A percentile compares a stretch with the other conserved stretches of the same genome.
These are phyloP conservation scores for Boletus subparvulus DNA, from an alignment of 768 basidiomycete genomes.

Conservation along the genomic window DNA sequence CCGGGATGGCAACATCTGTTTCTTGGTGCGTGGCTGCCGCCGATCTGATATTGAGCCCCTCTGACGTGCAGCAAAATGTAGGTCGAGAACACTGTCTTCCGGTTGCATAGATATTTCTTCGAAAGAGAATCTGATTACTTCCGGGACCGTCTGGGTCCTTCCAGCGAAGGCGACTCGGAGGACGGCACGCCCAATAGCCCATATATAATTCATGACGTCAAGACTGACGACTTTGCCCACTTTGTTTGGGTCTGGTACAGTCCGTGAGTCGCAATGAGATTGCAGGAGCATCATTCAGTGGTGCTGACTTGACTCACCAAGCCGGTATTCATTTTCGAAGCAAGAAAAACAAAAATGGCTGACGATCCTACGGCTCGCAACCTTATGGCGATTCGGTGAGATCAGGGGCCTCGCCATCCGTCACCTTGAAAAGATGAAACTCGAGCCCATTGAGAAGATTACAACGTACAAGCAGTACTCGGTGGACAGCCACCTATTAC, in stretches of 20 bases:
- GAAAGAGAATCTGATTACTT: slow-evolving; percentile 37
- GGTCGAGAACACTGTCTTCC: slow-evolving; percentile 36
- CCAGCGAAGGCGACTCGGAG: neutral
- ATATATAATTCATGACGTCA: slow-evolving; percentile 27
- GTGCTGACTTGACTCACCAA: slow-evolving; percentile 22
- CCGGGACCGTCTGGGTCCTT: slow-evolving; percentile 19
- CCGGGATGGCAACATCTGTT: slow-evolving; percentile 50
- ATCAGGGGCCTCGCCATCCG: slow-evolving; percentile 52
- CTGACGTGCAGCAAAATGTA: slow-evolving; percentile 7
- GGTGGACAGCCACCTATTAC: slow-evolving; percentile 48
- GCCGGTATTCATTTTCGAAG: slow-evolving; percentile 55
- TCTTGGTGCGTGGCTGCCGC: slow-evolving; percentile 43
- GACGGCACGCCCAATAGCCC: slow-evolving; percentile 2
- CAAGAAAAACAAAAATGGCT: slow-evolving; percentile 53
- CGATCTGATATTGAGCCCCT: neutral
- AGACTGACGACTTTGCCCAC: slow-evolving; percentile 40
- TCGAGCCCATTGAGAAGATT: slow-evolving; percentile 54
- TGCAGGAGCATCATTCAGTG: neutral
- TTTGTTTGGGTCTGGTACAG: slow-evolving; percentile 61
- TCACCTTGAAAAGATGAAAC: slow-evolving; percentile 48
- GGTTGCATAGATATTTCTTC: slow-evolving; percentile 38
- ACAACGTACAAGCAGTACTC: slow-evolving; percentile 52
- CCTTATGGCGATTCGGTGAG: slow-evolving; percentile 54
- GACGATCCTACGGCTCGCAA: slow-evolving; percentile 50
- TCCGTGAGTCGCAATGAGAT: slow-evolving; percentile 11